Evolutionary conservation across 2,329 filamentous ascomycete species (phyloP).

Genomic region (Scytalidium lignicola): DNA sequence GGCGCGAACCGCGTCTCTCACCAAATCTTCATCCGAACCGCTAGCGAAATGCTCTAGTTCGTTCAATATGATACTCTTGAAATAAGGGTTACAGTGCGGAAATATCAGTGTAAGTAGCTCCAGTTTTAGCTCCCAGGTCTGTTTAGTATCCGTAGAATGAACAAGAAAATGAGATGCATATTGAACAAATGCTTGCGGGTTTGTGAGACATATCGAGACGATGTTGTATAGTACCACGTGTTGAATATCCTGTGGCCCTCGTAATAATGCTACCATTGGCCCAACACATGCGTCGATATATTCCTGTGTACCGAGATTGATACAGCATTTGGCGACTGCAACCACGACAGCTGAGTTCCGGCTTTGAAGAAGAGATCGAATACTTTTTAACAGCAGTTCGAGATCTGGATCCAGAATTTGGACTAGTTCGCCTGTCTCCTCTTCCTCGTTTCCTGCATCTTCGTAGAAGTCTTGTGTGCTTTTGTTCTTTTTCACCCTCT

Average conservation of each 20-base stretch:
- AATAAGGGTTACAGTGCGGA: conserved; percentile 67
- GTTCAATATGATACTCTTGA: conserved; percentile 82
- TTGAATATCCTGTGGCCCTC: conserved; percentile 81
- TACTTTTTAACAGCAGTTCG: conserved; percentile 70
- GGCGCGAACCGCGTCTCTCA: conserved; percentile 84
- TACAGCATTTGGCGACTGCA: conserved; percentile 78
- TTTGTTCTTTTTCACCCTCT: conserved; percentile 49
- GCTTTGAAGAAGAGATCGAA: conserved; percentile 81
- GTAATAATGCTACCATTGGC: conserved; percentile 78
- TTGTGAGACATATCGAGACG: conserved; percentile 77
- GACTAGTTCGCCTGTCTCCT: conserved; percentile 44
- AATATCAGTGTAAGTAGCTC: conserved; percentile 90
- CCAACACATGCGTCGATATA: conserved; percentile 74
- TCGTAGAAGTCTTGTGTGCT: conserved; percentile 74
- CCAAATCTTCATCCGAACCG: conserved; percentile 67
- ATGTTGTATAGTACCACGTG: conserved; percentile 91
- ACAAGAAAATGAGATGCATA: conserved; percentile 89
- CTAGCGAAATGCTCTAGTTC: conserved; percentile 92
- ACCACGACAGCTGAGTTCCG: conserved; percentile 91
- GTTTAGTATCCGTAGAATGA: conserved; percentile 68
- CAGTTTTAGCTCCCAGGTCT: conserved; percentile 87
- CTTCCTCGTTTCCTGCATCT: conserved; percentile 47
- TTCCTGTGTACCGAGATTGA: conserved; percentile 74
- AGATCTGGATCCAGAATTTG: conserved; percentile 73
- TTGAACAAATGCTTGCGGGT: conserved; percentile 76